Evolutionary conservation across 1,284 basidiomycete genomes (phyloP), one percentile per base, ranked within the genome.

Genomic region (Anthracocystis panici-leucophaei): DNA sequence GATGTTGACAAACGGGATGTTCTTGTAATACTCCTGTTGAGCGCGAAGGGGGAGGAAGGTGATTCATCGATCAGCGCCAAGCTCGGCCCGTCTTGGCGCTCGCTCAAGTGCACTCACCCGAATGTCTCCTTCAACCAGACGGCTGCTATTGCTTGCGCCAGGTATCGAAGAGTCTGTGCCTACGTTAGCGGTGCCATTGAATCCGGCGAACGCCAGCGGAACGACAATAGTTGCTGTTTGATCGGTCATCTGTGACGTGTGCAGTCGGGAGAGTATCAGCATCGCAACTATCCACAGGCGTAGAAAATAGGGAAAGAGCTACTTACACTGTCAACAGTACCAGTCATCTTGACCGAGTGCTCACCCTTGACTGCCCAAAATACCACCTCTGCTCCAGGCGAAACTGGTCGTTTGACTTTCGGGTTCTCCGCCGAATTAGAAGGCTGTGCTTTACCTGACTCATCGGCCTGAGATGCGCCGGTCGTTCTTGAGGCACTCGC

Each of bases 351-450:
- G 45, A 71, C 73, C 14, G 67, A 62, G n/a, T 44, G 46, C 6
- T 56, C 64, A 7, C 60, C 65, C 38, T 67, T 63, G 35, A 60
- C 60, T 6, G 65, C 64, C 73, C 73, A 75, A 35, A 75, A 75
- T 0, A 75, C 64, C 54, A 75, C 73, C 38, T 61, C 46, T 27
- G 59, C 63, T 7, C 73, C 73, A 1, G 51, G 59, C 2, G 49
- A 57, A 38, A 70, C 57, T 0, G 73, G 67, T 29, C 50, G 41
- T 35, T 61, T 67, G 44, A 35, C 12, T 1, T 29, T 9, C 3
- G 55, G 5, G 11, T 35, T 20, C 1, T 10, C 38, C 46, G n/a
- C 12, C 9, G 23, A 25, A 2, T n/a, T 1, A 1, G 27, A 8
- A n/a, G 25, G n/a, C 6, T 9, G 31, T 10, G 23, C 0, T 5